Base-by-base conservation (phyloP, 495 filamentous ascomycete genomes). In the Cenococcum geophilum region DNA sequence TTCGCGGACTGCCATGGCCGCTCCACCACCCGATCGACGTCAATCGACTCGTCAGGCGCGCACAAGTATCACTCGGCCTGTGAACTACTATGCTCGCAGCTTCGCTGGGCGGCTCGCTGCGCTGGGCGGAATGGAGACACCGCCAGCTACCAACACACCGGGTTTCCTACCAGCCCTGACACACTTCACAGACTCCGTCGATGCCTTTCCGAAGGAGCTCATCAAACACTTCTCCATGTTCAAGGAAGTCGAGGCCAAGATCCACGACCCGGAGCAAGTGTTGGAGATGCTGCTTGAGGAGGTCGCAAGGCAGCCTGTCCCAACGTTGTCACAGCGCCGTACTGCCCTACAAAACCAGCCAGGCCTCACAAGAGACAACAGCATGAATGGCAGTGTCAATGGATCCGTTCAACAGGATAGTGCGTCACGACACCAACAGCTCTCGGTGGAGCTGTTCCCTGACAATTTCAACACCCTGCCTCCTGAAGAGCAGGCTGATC, bases 241-340 rank as follows among this genome's bases (percentile, higher is more conserved):
- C 54, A 96, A 96, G 67, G 93, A 99, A 73, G 93, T 97, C 35
- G 95, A 99, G 76, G 92, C 93, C 53, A 99, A 99, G 75, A 83
- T 90, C 56, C 87, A 87, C 69, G 81, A 83, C 21, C 84, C 87
- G 3, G 86, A 90, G 73, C 82, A 86, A 62, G 75, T 82, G 67
- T 79, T 96, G 35, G 79, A 85, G 59, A 78, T 86, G 67, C 76
- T 92, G 60, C 80, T 95, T 62, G 79, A 85, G 40, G 77, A 76
- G 58, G 83, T 87, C 55, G 62, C 67, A 16, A 45, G 25, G 23
- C 55, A 65, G 21, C 64, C 62, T 25, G 53, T 64, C 18, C 58
- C 83, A 23, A 80, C 83, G 64, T 75, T 76, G 22, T 51, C 68
- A 56, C 57, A 71, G 65, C 69, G 69, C 61, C 74, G 77, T 51